phyloP scores from a whole-genome alignment of 1,139 yeast species.

The Kurtzmaniella quercitrusa region DNA sequence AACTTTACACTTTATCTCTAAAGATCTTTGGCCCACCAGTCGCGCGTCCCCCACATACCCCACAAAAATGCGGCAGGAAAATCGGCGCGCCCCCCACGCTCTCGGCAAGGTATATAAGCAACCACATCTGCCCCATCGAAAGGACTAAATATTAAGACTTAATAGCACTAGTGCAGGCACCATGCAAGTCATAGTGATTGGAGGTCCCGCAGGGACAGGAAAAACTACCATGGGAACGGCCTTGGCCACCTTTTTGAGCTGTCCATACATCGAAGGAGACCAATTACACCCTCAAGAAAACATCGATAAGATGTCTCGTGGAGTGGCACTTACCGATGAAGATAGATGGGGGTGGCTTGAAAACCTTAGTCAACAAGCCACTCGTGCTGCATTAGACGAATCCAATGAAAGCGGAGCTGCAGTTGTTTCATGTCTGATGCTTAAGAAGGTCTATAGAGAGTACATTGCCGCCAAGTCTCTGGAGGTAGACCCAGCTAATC shows the following conservation, averaged over 20 bases:
- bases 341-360: constrained; percentile 91
- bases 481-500: constrained; percentile 36
- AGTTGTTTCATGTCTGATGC: constrained; percentile 80
- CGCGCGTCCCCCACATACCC: not conserved
- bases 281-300: constrained; percentile 68
- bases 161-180: not conserved
- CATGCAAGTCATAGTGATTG: constrained; percentile 40
- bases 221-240: constrained; percentile 73
- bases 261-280: constrained; percentile 83
- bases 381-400: constrained; percentile 28
- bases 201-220: constrained; percentile 96
- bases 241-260: constrained; percentile 39
- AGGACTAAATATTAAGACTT: not conserved
- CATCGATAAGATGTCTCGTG: constrained; percentile 75
- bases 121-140: not conserved
- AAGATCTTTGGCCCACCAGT: too few relatives aligned
- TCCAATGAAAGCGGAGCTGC: constrained; percentile 24
- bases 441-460: constrained; percentile 71
- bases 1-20: too few relatives aligned
- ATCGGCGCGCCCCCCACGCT: not conserved
- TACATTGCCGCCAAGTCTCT: constrained; percentile 37
- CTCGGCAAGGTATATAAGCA: not conserved
- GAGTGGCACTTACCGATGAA: constrained; percentile 78
- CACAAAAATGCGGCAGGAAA: not conserved
- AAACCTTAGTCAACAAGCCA: constrained; percentile 41